Evolutionary conservation across 208 protist species (phyloP), one percentile per base, ranked within the genome.

Genomic region (Balamuthia mandrillaris): DNA sequence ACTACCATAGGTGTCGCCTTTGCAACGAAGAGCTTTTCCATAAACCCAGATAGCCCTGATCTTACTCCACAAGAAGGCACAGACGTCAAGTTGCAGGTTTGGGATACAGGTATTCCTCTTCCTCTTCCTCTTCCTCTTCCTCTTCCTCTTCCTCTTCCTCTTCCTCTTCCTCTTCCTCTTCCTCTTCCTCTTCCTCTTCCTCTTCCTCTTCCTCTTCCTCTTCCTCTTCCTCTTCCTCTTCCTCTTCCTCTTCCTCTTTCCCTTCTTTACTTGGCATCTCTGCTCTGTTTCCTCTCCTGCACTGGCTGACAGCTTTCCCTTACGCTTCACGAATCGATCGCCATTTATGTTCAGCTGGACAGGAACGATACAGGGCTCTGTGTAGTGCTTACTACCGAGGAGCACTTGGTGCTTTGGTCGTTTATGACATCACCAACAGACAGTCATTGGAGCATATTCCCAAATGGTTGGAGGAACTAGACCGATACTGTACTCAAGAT

Each of bases 361-460:
- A 72, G 33, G 63, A 72, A 47, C 63, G 63, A 21, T 72, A 72
- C n/a, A 16, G 63, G 3, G 63, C 63, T 29, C 63, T 72, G 21
- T 51, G 63, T 41, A 72, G 63, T 41, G 63, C 63, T 35, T 99
- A 99, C 94, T 99, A 99, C 90, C 95, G 98, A 81, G 98, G 98
- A 16, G 98, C 98, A 9, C 96, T 96, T 52, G 98, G 97, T 10
- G 97, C 97, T n/a, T 91, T 99, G 47, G 95, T 99, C 35, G 97
- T 99, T 18, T 99, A 99, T 88, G 98, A 99, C 84, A 98, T 99
- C 61, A 98, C 97, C 4, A 93, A 89, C 68, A 85, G 83, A 41
- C 31, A 72, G 21, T 72, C 63, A 7, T n/a, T 72, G 16, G 63
- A 72, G 39, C 49, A 35, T 24, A 63, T 81, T 21, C 44, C 49